Evolutionary conservation across 495 filamentous ascomycete genomes (phyloP).

Genomic region (Usnea hakonensis): DNA sequence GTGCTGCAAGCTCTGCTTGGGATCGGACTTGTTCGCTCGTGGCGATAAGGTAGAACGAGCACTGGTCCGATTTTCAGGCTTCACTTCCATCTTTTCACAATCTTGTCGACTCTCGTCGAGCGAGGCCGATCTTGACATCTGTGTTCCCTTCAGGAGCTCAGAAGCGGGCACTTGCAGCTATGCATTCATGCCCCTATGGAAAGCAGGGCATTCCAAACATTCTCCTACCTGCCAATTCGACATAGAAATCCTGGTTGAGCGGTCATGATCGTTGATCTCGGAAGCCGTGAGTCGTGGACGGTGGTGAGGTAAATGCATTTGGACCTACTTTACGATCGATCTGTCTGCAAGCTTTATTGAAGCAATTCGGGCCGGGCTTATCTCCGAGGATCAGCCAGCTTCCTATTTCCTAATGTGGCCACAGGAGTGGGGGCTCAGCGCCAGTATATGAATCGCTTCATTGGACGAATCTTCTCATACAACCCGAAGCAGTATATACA

Average conservation of each 20-base stretch:
- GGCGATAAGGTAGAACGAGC: conserved; percentile 15
- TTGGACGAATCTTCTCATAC: no score
- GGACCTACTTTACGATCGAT: not conserved
- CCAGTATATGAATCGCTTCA: no score
- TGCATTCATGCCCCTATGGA: not conserved
- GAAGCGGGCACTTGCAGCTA: not conserved
- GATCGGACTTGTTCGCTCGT: conserved; percentile 22
- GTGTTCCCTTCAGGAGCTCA: not conserved
- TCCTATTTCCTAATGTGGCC: no score
- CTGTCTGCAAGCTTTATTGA: not conserved
- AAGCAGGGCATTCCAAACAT: not conserved
- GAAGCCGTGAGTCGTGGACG: not conserved
- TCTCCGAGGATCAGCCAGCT: not conserved
- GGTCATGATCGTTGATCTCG: not conserved
- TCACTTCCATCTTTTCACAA: conserved; percentile 17
- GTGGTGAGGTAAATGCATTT: not conserved
- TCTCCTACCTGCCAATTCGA: not conserved
- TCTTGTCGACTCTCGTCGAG: conserved; percentile 11
- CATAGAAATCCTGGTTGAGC: not conserved
- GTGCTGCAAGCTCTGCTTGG: conserved; percentile 27
- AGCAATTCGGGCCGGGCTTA: not conserved
- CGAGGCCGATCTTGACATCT: conserved; percentile 4
- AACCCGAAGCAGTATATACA: not conserved
- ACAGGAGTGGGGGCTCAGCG: no score
- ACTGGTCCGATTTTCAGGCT: conserved; percentile 10